Base-by-base conservation (phyloP, 352 stramenopile genomes). In the Globisporangium megalacanthum region DNA sequence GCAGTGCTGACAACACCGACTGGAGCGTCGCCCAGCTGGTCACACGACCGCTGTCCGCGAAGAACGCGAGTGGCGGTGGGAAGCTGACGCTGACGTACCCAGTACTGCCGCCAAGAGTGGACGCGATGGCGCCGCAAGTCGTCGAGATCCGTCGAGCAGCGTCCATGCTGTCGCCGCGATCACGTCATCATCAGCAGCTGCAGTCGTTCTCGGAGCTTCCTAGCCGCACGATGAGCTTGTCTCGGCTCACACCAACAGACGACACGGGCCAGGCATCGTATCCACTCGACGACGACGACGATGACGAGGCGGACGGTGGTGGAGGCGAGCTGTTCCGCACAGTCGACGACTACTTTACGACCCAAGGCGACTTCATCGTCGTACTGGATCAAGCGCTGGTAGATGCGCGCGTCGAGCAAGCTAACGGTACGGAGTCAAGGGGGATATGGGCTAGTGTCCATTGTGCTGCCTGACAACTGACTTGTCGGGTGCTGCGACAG, bases 261-360 rank as follows among this genome's bases (percentile, higher is more conserved):
- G 57, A 58, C 17, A 49, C 17, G 6, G 52, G 52, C 13, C 15
- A 42, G 5, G 31, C 36, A 1, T 55, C 52, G 20, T 39, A 20
- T 52, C 62, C 17, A 29, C 11, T 58, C 17, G 15, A 65, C 75
- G 54, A 52, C 66, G 11, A 54, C 58, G 33, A 77, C 49, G 44
- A 63, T 47, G 44, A 67, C 52, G 42, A 64, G 53, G 5, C 54
- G 54, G 20, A 25, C 70, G 6, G 37, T 19, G 50, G 9, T 2
- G 22, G 31, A 17, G 22, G 42, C 14, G 33, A 52, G 44, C 41
- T 19, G 0, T 59, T 76, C 7, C 54, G 52, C 25, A 86, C 77
- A 9, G 82, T 92, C 14, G 70, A 75, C 37, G 72, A 88, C 44
- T 91, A 85, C 39, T 92, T 92, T 47, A 61, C 59, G 54, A 69